Conservation (phyloP, 1,284 basidiomycete species). For the Termitomyces sp. region DNA sequence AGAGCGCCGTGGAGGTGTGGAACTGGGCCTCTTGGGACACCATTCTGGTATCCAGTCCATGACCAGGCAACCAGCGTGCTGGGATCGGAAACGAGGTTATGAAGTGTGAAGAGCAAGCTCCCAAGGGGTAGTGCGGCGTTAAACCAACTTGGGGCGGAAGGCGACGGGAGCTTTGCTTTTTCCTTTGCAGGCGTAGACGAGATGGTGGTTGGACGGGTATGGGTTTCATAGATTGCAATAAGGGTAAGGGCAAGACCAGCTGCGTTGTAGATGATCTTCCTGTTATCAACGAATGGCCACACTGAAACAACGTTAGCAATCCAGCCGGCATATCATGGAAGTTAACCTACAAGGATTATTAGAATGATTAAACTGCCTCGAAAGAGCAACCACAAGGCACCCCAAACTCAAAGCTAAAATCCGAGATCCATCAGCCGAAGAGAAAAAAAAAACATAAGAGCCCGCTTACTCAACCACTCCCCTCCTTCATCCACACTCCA, state of each 20-base stretch:
- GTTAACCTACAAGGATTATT: constrained; percentile 67
- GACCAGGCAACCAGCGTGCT: constrained; percentile 87
- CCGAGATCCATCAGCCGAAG: not conserved
- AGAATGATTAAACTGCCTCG: constrained; percentile 75
- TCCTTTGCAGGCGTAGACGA: constrained; percentile 11
- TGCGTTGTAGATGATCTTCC: constrained; percentile 72
- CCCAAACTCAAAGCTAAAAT: constrained; percentile 60
- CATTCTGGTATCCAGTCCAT: constrained; percentile 76
- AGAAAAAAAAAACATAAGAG: not conserved
- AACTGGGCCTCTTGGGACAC: constrained; percentile 65
- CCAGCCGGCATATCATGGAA: not conserved
- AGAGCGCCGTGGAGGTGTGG: constrained; percentile 71
- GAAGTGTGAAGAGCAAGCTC: constrained; percentile 70
- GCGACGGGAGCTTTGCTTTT: not conserved
- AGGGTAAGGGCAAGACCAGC: constrained; percentile 51
- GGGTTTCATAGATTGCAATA: constrained; percentile 47
- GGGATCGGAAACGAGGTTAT: constrained; percentile 75
- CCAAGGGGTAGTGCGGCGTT: constrained; percentile 62
- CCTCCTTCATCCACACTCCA: constrained; percentile 44
- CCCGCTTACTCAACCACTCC: constrained; percentile 48
- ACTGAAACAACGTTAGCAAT: constrained; percentile 36
- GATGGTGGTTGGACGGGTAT: constrained; percentile 28
- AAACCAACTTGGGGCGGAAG: constrained; percentile 33
- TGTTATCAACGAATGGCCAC: constrained; percentile 73
- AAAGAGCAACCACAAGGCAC: constrained; percentile 63